Conservation (phyloP, 2,329 filamentous ascomycete genomes). For the Elsinoe batatas region DNA sequence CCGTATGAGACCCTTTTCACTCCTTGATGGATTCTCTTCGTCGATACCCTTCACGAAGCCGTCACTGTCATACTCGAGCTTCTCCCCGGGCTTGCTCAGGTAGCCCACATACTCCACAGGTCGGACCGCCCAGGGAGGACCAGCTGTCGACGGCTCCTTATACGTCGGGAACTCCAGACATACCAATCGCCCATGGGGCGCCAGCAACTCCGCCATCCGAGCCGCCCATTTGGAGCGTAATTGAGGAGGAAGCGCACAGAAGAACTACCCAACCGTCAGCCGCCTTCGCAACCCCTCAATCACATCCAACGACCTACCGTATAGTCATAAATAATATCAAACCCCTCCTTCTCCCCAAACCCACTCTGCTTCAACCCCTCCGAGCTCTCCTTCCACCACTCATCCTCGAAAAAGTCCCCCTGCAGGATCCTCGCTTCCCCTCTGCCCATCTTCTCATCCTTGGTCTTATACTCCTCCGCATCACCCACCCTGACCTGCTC, state of each 20-base stretch:
- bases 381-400: slow-evolving; percentile 39
- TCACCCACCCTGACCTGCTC: slow-evolving; percentile 28
- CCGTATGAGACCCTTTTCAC: slow-evolving; percentile 31
- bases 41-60: slow-evolving; percentile 32
- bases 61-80: slow-evolving; percentile 51
- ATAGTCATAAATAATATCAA: slow-evolving; percentile 59
- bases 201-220: slow-evolving; percentile 45
- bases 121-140: slow-evolving; percentile 64
- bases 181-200: slow-evolving; percentile 43
- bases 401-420: slow-evolving; percentile 58
- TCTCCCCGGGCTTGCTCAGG: slow-evolving; percentile 58
- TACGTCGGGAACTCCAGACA: slow-evolving; percentile 70
- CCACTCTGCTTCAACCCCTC: slow-evolving; percentile 25
- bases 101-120: slow-evolving; percentile 63
- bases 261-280: slow-evolving; percentile 38
- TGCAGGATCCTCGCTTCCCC: slow-evolving; percentile 48
- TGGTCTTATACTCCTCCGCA: slow-evolving; percentile 33
- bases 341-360: slow-evolving; percentile 28
- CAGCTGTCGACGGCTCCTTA: slow-evolving; percentile 54
- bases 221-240: slow-evolving; percentile 50
- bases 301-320: slow-evolving; percentile 36
- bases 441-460: slow-evolving; percentile 32
- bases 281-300: not conserved
- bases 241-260: slow-evolving; percentile 47
- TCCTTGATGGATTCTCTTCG: slow-evolving; percentile 37